Evolutionary conservation across 2,329 filamentous ascomycete species (phyloP).

Genomic region (Plectosphaerella cucumerina): DNA sequence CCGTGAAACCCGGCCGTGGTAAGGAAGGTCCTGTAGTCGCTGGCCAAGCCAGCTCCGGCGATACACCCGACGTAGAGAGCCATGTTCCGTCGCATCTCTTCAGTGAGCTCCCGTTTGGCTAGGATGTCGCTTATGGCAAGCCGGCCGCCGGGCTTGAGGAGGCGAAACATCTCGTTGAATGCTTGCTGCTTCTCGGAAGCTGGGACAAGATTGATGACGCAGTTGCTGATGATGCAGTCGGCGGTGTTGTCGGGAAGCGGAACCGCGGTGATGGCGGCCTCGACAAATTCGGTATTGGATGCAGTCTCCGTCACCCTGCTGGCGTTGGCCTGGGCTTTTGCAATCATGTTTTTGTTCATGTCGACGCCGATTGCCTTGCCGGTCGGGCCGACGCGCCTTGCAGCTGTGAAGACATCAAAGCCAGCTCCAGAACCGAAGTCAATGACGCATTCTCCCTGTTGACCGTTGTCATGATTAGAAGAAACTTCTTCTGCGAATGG

Average conservation of each 20-base stretch:
- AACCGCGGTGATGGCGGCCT: constrained; percentile 47
- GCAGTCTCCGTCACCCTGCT: constrained; percentile 36
- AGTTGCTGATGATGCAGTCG: constrained; percentile 60
- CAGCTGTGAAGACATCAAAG: constrained; percentile 53
- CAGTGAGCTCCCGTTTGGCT: constrained; percentile 41
- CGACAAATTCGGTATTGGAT: constrained; percentile 46
- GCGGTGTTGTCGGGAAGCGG: constrained; percentile 34
- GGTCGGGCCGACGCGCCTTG: constrained; percentile 39
- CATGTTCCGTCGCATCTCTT: constrained; percentile 42
- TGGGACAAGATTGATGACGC: constrained; percentile 57
- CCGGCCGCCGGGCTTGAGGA: constrained; percentile 53
- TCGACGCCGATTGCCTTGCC: constrained; percentile 54
- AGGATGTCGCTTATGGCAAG: constrained; percentile 59
- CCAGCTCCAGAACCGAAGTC: constrained; percentile 55
- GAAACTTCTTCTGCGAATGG: not conserved
- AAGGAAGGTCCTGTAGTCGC: constrained; percentile 49
- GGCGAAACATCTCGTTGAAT: constrained; percentile 53
- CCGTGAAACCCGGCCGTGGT: constrained; percentile 44
- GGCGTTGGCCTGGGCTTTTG: constrained; percentile 41
- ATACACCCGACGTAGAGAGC: constrained; percentile 58
- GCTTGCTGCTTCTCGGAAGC: constrained; percentile 44
- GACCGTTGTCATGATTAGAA: not conserved
- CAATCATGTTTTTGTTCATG: constrained; percentile 50
- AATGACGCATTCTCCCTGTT: constrained; percentile 50
- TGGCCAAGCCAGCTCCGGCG: constrained; percentile 48